phyloP scores from a whole-genome alignment of 1,139 yeast species.

The Sugiyamaella sp. region DNA sequence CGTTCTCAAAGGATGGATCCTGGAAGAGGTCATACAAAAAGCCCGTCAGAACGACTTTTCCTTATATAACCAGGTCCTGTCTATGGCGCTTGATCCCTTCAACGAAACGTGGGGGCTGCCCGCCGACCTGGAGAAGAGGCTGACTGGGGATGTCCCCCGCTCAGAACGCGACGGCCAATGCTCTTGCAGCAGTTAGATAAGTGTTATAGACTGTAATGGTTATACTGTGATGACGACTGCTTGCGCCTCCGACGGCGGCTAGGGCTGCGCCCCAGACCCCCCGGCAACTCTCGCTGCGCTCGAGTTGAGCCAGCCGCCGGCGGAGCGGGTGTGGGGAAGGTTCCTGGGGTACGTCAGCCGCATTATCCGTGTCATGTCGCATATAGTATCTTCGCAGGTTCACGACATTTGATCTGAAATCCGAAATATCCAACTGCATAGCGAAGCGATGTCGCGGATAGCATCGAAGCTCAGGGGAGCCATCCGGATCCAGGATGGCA shows the following conservation, averaged over 20 bases:
- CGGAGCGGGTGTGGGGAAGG: no score
- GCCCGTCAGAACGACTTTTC: constrained; percentile 37
- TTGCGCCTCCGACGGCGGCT: no score
- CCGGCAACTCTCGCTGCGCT: no score
- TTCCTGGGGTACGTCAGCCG: no score
- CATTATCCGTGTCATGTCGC: no score
- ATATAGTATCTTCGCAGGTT: no score
- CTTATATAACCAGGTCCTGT: constrained; percentile 40
- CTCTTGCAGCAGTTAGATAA: constrained; percentile 36
- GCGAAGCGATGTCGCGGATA: constrained; percentile 20
- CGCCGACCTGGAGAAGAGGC: constrained; percentile 32
- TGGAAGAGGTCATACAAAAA: constrained; percentile 70
- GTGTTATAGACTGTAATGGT: not conserved
- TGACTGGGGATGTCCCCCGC: constrained; percentile 38
- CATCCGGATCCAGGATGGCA: constrained; percentile 31
- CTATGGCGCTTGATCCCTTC: constrained; percentile 45
- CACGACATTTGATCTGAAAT: no score
- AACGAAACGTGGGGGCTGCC: constrained; percentile 41
- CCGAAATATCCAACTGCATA: no score
- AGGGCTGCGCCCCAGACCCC: no score
- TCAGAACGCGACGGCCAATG: constrained; percentile 36
- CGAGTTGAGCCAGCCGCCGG: no score
- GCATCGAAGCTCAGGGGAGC: constrained; percentile 29
- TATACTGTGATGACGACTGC: no score
- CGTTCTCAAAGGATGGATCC: constrained; percentile 82